Conservation (phyloP, 441 rosid genomes). For the Adansonia madagascariensis region DNA sequence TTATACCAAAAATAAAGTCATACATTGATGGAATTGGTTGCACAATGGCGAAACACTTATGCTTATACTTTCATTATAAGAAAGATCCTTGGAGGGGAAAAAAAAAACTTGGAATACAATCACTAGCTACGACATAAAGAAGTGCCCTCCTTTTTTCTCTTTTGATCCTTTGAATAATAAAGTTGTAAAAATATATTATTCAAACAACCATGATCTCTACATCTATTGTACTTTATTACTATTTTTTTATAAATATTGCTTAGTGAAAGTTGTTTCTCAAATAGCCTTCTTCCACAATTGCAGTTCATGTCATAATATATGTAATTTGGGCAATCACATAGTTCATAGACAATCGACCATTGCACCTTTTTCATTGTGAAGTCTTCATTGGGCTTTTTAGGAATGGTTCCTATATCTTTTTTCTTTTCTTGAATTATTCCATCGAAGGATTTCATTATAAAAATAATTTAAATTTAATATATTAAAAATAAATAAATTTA, state of each 20-base stretch:
- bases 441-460: not conserved
- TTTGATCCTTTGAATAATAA: not conserved
- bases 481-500: no score
- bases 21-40: not conserved
- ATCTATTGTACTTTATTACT: not conserved
- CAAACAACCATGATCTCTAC: not conserved
- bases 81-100: not conserved
- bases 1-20: not conserved
- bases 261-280: conserved; percentile 17
- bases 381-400: conserved; percentile 26
- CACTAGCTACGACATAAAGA: conserved; percentile 2
- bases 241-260: not conserved
- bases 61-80: not conserved
- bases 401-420: conserved; percentile 27
- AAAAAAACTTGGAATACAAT: not conserved
- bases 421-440: conserved; percentile 19
- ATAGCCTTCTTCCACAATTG: not conserved
- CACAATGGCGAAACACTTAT: not conserved
- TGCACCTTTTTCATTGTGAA: conserved; percentile 30
- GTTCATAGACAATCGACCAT: conserved; percentile 20
- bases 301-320: conserved; percentile 22
- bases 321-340: conserved; percentile 27
- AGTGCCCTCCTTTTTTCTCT: not conserved
- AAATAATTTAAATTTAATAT: not conserved
- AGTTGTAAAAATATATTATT: conserved; percentile 12